A percentile compares a stretch with the other conserved stretches of the same genome.
phyloP scores from a whole-genome alignment of 169 alveolate species.

The Plasmodium inui region DNA sequence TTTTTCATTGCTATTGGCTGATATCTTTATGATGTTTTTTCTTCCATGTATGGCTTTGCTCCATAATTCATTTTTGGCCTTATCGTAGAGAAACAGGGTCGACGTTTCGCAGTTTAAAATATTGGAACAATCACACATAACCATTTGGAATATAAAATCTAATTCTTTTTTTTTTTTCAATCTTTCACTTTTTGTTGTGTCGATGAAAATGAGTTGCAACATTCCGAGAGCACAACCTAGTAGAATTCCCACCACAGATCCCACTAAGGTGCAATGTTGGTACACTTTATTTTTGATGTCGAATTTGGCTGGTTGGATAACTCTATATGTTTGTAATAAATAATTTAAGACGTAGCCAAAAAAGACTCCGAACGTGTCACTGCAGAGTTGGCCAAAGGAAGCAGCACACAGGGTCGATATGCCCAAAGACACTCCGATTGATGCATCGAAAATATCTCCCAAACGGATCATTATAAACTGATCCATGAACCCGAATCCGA shows the following conservation, averaged over 20 bases:
- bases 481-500: slow-evolving; percentile 70
- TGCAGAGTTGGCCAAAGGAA: slow-evolving; percentile 60
- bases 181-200: slow-evolving; percentile 66
- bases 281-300: slow-evolving; percentile 62
- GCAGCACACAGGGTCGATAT: slow-evolving; percentile 73
- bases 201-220: slow-evolving; percentile 54
- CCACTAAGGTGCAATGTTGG: slow-evolving; percentile 55
- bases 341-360: slow-evolving; percentile 53
- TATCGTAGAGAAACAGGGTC: slow-evolving; percentile 53
- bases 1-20: slow-evolving; percentile 66
- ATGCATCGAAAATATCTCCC: slow-evolving; percentile 72
- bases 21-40: slow-evolving; percentile 54
- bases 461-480: slow-evolving; percentile 71
- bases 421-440: slow-evolving; percentile 64
- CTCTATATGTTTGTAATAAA: slow-evolving; percentile 45
- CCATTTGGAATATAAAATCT: slow-evolving; percentile 71
- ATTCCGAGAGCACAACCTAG: slow-evolving; percentile 60
- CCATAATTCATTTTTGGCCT: slow-evolving; percentile 68
- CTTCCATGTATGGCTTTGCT: slow-evolving; percentile 74
- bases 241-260: slow-evolving; percentile 55
- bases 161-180: slow-evolving; percentile 60
- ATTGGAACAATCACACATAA: slow-evolving; percentile 71
- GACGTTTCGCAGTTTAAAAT: slow-evolving; percentile 66
- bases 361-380: slow-evolving; percentile 65
- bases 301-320: slow-evolving; percentile 33